phyloP scores from a whole-genome alignment of 2,329 filamentous ascomycete genomes.

The Onygenales sp. region DNA sequence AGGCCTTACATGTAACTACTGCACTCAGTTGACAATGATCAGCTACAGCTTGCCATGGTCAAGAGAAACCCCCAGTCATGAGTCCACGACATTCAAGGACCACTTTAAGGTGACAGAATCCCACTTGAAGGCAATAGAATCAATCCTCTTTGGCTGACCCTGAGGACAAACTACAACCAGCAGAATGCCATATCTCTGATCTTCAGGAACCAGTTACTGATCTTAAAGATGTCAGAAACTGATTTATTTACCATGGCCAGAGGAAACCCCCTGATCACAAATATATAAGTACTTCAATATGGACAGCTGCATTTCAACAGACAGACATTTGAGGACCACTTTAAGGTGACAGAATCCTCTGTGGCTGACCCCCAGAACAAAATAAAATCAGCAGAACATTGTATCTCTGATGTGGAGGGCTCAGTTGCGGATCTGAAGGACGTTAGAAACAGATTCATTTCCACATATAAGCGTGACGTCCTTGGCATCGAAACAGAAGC shows the following conservation, averaged over 20 bases:
- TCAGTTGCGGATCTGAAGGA: background rate
- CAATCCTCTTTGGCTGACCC: background rate
- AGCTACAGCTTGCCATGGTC: background rate
- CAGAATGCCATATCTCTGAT: background rate
- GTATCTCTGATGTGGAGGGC: background rate
- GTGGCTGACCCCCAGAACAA: background rate
- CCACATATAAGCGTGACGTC: background rate
- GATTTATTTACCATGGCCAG: background rate
- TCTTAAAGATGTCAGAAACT: background rate
- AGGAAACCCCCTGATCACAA: background rate
- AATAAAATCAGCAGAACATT: background rate
- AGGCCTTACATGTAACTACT: no score
- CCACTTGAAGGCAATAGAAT: background rate
- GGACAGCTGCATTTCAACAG: background rate
- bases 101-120: background rate
- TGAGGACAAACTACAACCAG: background rate
- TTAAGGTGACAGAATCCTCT: background rate
- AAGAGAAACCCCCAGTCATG: background rate
- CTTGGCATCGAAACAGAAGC: background rate
- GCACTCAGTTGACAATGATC: background rate
- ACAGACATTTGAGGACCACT: background rate
- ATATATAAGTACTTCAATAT: background rate
- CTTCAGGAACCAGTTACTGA: background rate
- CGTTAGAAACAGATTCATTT: background rate
- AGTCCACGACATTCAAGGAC: background rate